phyloP scores from a whole-genome alignment of 257 asterid species.

The Linderniella brevidens region DNA sequence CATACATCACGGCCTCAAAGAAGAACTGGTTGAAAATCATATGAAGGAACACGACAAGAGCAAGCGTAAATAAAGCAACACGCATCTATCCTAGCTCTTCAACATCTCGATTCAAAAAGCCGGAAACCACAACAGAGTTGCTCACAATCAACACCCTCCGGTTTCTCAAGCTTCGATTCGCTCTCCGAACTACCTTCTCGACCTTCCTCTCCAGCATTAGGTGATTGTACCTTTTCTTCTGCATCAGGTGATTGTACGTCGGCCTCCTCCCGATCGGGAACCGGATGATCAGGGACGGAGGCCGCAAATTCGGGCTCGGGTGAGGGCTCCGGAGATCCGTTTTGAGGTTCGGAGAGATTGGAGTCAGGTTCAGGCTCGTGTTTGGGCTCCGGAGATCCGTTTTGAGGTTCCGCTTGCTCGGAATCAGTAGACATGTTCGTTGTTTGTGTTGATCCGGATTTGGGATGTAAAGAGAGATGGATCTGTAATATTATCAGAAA shows the following conservation, averaged over 20 bases:
- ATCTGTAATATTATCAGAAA: slow-evolving; percentile 10
- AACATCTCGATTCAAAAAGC: no score
- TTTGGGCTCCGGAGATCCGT: slow-evolving; percentile 23
- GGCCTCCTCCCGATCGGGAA: slow-evolving; percentile 17
- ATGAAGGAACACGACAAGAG: no score
- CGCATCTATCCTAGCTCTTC: no score
- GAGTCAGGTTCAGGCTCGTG: no score
- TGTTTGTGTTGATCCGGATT: slow-evolving; percentile 13
- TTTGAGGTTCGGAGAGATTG: no score
- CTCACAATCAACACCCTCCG: slow-evolving; percentile 90
- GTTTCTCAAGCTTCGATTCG: slow-evolving; percentile 25
- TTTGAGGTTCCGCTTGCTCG: slow-evolving; percentile 25
- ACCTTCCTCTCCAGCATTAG: slow-evolving; percentile 20
- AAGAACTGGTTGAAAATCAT: no score
- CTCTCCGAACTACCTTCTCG: slow-evolving; percentile 18
- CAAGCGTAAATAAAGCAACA: no score
- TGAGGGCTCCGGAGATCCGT: slow-evolving; percentile 2
- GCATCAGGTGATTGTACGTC: slow-evolving; percentile 23
- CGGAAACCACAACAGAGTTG: no score
- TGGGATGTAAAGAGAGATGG: slow-evolving; percentile 17
- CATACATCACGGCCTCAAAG: no score
- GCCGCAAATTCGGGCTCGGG: slow-evolving; percentile 15
- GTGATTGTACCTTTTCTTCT: slow-evolving; percentile 18
- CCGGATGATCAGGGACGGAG: slow-evolving; percentile 39
- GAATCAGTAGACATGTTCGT: slow-evolving; percentile 26